Conservation (phyloP, 176 grass and related monocot genomes). For the Cymbopogon citratus region DNA sequence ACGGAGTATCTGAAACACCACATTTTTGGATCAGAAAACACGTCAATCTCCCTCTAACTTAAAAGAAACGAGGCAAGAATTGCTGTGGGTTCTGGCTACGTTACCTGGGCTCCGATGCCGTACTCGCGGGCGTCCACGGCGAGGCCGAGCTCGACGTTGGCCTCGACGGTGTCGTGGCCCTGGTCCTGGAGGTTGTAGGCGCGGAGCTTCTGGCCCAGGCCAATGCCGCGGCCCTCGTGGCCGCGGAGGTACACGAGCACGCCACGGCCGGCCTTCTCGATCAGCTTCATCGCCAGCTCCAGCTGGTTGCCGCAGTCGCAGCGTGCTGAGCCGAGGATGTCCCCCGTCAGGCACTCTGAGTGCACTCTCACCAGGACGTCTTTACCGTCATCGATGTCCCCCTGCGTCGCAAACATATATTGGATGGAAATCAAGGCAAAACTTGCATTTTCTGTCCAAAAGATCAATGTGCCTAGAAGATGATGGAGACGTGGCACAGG, state of each 20-base stretch:
- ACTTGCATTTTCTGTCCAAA: background rate
- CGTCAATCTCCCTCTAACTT: background rate
- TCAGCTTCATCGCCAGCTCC: conserved; percentile 68
- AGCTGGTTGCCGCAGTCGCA: conserved; percentile 90
- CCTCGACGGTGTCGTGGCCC: conserved; percentile 85
- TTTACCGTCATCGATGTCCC: conserved; percentile 61
- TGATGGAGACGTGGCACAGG: background rate
- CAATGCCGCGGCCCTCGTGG: conserved; percentile 94
- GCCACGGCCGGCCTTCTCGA: conserved; percentile 79
- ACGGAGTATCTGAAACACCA: conserved; percentile 52
- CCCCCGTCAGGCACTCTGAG: conserved; percentile 88
- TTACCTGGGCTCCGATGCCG: conserved; percentile 85
- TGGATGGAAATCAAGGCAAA: background rate
- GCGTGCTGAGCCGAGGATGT: conserved; percentile 77
- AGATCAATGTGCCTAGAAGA: background rate
- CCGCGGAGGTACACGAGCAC: conserved; percentile 86
- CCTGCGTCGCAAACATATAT: conserved; percentile 24
- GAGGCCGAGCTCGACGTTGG: conserved; percentile 87
- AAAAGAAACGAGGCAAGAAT: background rate
- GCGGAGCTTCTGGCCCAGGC: conserved; percentile 76
- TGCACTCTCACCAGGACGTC: conserved; percentile 85
- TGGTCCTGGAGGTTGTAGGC: conserved; percentile 91
- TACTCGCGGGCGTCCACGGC: conserved; percentile 87
- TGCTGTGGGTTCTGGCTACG: background rate
- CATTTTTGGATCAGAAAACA: background rate